phyloP scores from a whole-genome alignment of 2,329 filamentous ascomycete genomes.

The Talaromyces sp. region DNA sequence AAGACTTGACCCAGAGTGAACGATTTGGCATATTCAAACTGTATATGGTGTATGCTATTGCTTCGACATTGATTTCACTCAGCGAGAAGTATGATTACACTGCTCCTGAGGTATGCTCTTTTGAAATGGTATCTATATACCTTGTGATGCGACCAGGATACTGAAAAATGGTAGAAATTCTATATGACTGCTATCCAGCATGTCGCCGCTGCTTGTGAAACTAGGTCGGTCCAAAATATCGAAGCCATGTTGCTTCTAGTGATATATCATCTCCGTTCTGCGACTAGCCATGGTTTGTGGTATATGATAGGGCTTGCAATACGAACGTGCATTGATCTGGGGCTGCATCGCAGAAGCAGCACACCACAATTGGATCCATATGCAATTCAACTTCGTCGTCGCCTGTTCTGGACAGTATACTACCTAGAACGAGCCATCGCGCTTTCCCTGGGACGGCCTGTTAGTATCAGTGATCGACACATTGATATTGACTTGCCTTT shows the following conservation, averaged over 20 bases:
- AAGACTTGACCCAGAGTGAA: constrained; percentile 30
- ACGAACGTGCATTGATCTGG: constrained; percentile 50
- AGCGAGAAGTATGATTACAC: constrained; percentile 44
- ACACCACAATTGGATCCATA: constrained; percentile 40
- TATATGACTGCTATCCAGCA: constrained; percentile 49
- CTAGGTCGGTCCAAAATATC: constrained; percentile 48
- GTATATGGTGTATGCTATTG: constrained; percentile 51
- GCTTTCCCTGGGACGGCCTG: constrained; percentile 47
- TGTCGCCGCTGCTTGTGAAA: constrained; percentile 46
- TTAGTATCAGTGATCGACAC: constrained; percentile 48
- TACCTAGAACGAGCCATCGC: constrained; percentile 48
- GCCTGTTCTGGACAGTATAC: constrained; percentile 51
- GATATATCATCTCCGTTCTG: constrained; percentile 48
- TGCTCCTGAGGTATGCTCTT: constrained; percentile 36
- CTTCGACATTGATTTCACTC: constrained; percentile 45
- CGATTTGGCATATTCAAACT: constrained; percentile 49
- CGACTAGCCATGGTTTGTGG: constrained; percentile 50
- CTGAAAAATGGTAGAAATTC: constrained; percentile 35
- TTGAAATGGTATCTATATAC: background rate
- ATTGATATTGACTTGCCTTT: constrained; percentile 48
- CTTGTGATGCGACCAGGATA: background rate
- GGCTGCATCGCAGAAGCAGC: constrained; percentile 46
- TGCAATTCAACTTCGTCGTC: constrained; percentile 42
- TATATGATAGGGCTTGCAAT: constrained; percentile 53
- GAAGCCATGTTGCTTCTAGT: constrained; percentile 50